Evolutionary conservation across 805 yeast species (phyloP).

Genomic region (Blastobotrys chiropterorum): DNA sequence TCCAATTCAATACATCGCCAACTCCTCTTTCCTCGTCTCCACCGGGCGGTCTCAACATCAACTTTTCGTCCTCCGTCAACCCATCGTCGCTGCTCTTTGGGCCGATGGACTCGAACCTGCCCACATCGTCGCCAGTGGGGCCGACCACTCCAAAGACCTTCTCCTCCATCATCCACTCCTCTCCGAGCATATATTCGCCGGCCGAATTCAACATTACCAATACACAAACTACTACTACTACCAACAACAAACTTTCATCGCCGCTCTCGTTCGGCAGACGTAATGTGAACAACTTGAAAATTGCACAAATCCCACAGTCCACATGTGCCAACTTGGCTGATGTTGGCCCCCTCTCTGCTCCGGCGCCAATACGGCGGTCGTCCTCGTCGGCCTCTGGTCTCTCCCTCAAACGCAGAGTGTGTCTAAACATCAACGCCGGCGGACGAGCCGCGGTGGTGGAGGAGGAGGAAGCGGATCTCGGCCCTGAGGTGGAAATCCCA

Average conservation of each 20-base stretch:
- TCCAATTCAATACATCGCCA: slow-evolving; percentile 3
- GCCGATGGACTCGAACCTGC: background rate
- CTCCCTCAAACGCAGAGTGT: slow-evolving; percentile 12
- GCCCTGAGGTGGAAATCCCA: background rate
- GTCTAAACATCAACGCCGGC: slow-evolving; percentile 10
- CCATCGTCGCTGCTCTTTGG: background rate
- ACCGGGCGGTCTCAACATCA: background rate
- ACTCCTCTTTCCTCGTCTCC: background rate
- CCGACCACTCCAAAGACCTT: slow-evolving; percentile 18
- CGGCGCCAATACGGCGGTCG: slow-evolving; percentile 3
- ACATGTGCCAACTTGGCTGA: background rate
- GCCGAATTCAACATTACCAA: background rate
- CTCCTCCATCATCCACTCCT: slow-evolving; percentile 18
- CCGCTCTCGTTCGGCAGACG: background rate
- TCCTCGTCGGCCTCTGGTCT: no score
- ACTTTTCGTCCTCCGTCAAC: slow-evolving; percentile 2
- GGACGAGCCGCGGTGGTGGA: slow-evolving; percentile 10
- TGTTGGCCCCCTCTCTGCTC: slow-evolving; percentile 9
- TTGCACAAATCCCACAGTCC: background rate
- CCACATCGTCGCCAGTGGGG: slow-evolving; percentile 1
- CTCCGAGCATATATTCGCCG: slow-evolving; percentile 9
- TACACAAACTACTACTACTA: background rate
- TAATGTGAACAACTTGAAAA: background rate
- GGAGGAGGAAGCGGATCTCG: background rate
- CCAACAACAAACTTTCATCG: background rate